Conservation (phyloP, 78 protist species). For the Isochrysis galbana region DNA sequence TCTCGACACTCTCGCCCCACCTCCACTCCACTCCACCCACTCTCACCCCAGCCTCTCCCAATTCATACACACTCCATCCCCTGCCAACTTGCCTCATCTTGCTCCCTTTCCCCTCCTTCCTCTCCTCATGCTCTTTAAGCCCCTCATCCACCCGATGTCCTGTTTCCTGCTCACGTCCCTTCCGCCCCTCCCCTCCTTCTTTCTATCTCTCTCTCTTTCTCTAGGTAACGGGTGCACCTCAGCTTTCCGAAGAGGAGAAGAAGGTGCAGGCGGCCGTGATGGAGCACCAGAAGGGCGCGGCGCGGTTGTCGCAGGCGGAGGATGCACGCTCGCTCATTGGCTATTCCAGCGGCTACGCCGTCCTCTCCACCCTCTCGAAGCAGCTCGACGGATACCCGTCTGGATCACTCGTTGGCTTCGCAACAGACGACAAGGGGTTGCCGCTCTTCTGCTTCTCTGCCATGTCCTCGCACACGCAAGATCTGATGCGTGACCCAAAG, state of each 20-base stretch:
- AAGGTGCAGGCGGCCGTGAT: background rate
- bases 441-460: background rate
- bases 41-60: no score
- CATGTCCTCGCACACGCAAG: background rate
- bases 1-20: no score
- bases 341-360: background rate
- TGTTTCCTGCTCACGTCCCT: no score
- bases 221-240: background rate
- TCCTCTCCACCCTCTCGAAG: background rate
- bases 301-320: background rate
- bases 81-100: no score
- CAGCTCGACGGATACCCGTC: background rate
- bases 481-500: background rate
- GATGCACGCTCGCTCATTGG: slow-evolving; percentile 5
- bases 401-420: background rate
- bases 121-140: no score
- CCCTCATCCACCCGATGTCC: no score
- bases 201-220: no score
- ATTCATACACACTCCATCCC: no score
- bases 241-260: background rate
- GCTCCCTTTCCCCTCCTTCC: no score
- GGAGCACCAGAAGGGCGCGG: background rate
- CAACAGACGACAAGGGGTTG: background rate
- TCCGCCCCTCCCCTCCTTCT: no score
- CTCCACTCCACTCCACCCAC: no score